phyloP scores from a whole-genome alignment of 148 eudicot genomes.

The Talinum fruticosum region DNA sequence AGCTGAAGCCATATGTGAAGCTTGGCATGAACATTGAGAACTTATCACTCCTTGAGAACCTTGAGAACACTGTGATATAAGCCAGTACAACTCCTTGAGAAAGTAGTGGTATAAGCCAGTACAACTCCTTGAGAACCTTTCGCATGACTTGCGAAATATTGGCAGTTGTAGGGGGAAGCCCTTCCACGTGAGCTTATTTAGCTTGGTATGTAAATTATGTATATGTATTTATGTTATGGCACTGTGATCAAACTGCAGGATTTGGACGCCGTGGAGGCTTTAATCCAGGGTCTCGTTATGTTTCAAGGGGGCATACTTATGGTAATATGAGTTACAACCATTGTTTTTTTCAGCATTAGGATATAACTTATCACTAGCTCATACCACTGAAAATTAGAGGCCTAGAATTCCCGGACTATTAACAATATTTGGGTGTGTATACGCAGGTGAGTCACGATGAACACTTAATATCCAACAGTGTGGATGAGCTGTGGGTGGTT shows the following conservation, averaged over 20 bases:
- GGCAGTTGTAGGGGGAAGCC: background rate
- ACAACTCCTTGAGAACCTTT: background rate
- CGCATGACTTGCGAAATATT: background rate
- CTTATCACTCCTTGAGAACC: too few species aligned
- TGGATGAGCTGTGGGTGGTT: constrained; percentile 97
- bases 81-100: too few species aligned
- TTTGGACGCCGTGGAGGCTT: constrained; percentile 98
- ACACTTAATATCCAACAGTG: constrained; percentile 94
- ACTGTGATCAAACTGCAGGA: constrained; percentile 46
- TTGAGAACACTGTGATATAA: too few species aligned
- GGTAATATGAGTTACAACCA: constrained; percentile 39
- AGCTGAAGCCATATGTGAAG: too few species aligned
- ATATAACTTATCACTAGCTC: too few species aligned
- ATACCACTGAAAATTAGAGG: too few species aligned
- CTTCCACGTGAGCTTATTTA: background rate
- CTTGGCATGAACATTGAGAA: too few species aligned
- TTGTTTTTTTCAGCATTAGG: constrained; percentile 10
- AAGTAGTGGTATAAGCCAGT: background rate
- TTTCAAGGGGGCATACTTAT: constrained; percentile 99
- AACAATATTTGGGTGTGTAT: constrained; percentile 12
- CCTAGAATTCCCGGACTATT: background rate
- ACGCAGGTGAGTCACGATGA: constrained; percentile 98
- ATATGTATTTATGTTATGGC: background rate
- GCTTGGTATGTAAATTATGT: background rate
- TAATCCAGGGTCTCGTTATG: constrained; percentile 94